phyloP scores from a whole-genome alignment of 2,329 filamentous ascomycete genomes.

The Albifimbria verrucaria region DNA sequence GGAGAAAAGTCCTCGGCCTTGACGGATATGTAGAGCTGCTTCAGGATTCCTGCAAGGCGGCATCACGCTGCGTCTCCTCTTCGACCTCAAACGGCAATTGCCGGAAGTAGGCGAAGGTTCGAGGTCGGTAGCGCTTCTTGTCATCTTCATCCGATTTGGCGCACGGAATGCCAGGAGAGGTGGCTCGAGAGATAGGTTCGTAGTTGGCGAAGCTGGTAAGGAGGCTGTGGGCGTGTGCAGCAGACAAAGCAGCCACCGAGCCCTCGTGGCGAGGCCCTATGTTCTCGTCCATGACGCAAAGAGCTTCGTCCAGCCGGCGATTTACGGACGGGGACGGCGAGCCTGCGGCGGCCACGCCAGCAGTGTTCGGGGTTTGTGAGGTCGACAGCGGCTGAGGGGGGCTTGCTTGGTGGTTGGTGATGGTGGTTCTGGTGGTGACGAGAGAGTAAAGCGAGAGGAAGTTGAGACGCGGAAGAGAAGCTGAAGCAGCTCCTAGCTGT shows the following conservation, averaged over 20 bases:
- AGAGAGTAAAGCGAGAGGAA: not conserved
- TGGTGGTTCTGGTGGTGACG: not conserved
- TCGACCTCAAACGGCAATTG: slow-evolving; percentile 89
- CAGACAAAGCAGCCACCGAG: slow-evolving; percentile 24
- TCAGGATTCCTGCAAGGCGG: slow-evolving; percentile 80
- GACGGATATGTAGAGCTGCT: slow-evolving; percentile 88
- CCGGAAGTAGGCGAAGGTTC: slow-evolving; percentile 90
- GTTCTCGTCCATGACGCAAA: slow-evolving; percentile 35
- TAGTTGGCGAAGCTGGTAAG: slow-evolving; percentile 40
- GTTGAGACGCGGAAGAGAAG: not conserved
- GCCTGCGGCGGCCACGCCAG: not conserved
- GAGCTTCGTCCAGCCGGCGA: not conserved
- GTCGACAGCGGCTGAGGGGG: not conserved
- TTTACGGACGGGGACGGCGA: slow-evolving; percentile 1
- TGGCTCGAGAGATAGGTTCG: slow-evolving; percentile 78
- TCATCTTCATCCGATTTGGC: slow-evolving; percentile 47
- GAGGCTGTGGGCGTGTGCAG: slow-evolving; percentile 28
- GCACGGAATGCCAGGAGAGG: slow-evolving; percentile 70
- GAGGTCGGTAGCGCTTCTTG: slow-evolving; percentile 70
- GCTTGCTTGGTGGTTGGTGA: too few relatives aligned
- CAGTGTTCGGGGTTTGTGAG: not conserved
- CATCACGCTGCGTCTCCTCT: slow-evolving; percentile 71
- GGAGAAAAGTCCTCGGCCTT: slow-evolving; percentile 92
- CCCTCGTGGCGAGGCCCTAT: slow-evolving; percentile 29
- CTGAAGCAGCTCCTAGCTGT: not conserved